Base-by-base conservation (phyloP, 208 protist genomes). In the Naegleria lovaniensis region DNA sequence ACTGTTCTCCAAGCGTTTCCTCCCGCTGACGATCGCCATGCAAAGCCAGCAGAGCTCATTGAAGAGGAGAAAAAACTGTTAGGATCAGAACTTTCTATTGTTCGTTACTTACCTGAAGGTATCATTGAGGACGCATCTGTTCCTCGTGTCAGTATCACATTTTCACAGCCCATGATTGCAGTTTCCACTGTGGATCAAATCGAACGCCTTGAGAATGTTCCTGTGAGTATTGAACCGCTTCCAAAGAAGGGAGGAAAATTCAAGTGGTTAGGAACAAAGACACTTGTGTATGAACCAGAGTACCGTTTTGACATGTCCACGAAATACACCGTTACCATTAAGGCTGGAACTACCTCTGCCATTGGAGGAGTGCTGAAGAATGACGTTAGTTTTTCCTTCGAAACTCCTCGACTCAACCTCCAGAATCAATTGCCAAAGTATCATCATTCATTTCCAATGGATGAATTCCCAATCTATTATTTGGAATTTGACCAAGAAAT, bases 61-160 rank as follows among this genome's bases (percentile, higher is more conserved):
- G 58, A 75, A 75, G 58, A 75, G 22, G 58, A 75, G 22, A 4
- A 5, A n/a, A 75, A 75, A 25, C n/a, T 75, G 22, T n/a, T n/a
- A n/a, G 22, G 22, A n/a, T 75, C 58, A n/a, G 76, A 84, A 25
- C 40, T 84, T 5, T 15, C 5, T n/a, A 16, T 84, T 2, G 3
- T 84, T 84, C 13, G 76, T n/a, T 84, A 84, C 40, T 84, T 16
- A 84, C 76, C 76, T 25, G 33, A 84, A 84, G 76, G 76, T 84
- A 40, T 84, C 40, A 9, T n/a, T 13, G n/a, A n/a, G n/a, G 76
- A 84, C 19, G 40, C 9, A 41, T 41, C 25, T 15, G 36, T 40
- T 40, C 76, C 76, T 25, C 40, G 1, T 84, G 25, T 84, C 3
- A 84, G 6, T 40, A 40, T 84, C 40, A 84, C 76, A 13, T 84